Base-by-base conservation (phyloP, 2,329 filamentous ascomycete genomes). In the Colletotrichum orbiculare region DNA sequence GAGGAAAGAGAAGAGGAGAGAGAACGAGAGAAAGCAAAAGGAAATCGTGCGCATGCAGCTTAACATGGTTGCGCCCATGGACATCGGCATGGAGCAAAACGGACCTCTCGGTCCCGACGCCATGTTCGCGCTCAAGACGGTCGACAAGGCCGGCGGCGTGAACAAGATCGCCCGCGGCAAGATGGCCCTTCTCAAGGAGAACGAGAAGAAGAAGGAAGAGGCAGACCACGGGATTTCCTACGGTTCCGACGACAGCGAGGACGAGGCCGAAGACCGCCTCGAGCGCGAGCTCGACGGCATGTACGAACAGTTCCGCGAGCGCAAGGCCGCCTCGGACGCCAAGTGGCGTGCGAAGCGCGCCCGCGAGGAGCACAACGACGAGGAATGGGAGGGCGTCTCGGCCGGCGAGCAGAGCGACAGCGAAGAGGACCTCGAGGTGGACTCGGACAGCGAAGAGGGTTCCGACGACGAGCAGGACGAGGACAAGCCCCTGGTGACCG, bases 11-110 rank as follows among this genome's bases (percentile, higher is more conserved):
- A 88, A 91, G 70, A 87, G 94, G 69, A 92, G 86, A 71, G 94
- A 97, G 66, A 99, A 99, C 69, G 96, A 99, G 77, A 89, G 89
- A 77, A 98, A 97, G 78, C 92, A 96, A 71, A 96, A 92, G 71
- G 96, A 98, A 69, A 93, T 98, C 66, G 85, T 97, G n/a, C 89
- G 96, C 39, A 91, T 99, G 91, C 96, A 99, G 78, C 89, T 99
- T 82, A 91, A 97, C 80, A 99, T 99, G 96, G 91, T 90, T 2
- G 92, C 94, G 1, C 96, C 96, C 8, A 96, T 93, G 84, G 96
- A 99, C 69, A 97, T 99, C 68, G 96, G 96, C 73, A 87, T 97
- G 80, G 96, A 97, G 74, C 93, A 96, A 77, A 81, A 87, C 33
- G 93, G 93, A 0, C 91, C 92, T 0, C 83, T 87, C 54, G 94